phyloP scores from a whole-genome alignment of 805 yeast genomes.

The Candida ovalis region DNA sequence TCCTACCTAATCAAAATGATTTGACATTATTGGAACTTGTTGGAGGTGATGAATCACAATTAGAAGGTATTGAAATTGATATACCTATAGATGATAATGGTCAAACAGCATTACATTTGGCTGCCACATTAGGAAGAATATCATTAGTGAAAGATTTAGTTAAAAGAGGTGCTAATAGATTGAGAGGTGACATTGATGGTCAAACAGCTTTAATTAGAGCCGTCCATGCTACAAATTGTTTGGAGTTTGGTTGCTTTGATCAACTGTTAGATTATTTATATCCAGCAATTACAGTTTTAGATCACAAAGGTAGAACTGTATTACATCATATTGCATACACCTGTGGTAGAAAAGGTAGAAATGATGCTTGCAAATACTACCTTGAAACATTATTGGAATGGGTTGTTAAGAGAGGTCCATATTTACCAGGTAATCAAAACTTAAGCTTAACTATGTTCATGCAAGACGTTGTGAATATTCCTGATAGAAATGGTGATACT shows the following conservation, averaged over 20 bases:
- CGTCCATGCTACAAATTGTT: conserved; percentile 77
- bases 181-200: conserved; percentile 74
- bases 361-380: conserved; percentile 70
- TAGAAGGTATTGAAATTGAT: conserved; percentile 54
- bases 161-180: conserved; percentile 60
- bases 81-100: conserved; percentile 92
- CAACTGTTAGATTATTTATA: conserved; percentile 67
- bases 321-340: conserved; percentile 83
- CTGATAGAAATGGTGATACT: conserved; percentile 92
- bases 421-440: conserved; percentile 39
- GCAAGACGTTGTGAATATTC: conserved; percentile 75
- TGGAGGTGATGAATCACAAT: conserved; percentile 25
- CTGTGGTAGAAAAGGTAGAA: conserved; percentile 71
- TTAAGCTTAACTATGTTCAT: conserved; percentile 55
- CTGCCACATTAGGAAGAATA: conserved; percentile 82
- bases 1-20: conserved; percentile 39
- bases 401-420: conserved; percentile 58
- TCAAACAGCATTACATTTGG: conserved; percentile 93
- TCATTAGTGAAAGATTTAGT: conserved; percentile 68
- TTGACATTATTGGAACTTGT: conserved; percentile 25
- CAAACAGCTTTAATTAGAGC: conserved; percentile 86
- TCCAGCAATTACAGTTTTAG: conserved; percentile 65
- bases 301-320: conserved; percentile 71
- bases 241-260: conserved; percentile 73
- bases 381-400: conserved; percentile 70